Evolutionary conservation across 345 rosid species (phyloP).

Genomic region (Eucalyptus shirleyi): DNA sequence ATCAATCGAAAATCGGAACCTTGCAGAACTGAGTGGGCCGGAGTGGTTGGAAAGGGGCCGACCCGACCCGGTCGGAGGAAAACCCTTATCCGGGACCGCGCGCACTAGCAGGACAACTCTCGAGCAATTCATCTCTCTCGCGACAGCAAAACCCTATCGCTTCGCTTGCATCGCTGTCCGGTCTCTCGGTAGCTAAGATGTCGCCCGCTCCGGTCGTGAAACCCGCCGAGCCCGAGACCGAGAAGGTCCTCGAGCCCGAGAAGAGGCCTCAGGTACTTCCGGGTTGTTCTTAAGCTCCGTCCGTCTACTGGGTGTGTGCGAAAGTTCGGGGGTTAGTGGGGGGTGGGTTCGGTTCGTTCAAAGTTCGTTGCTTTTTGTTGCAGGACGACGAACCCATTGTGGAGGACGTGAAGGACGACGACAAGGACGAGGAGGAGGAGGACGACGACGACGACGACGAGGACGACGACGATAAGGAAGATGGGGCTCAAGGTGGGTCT

Average conservation of each 20-base stretch:
- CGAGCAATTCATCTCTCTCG: background rate
- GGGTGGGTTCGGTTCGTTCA: background rate
- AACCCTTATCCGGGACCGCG: background rate
- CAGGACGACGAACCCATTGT: slow-evolving; percentile 43
- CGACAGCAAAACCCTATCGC: background rate
- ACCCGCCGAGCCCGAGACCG: slow-evolving; percentile 12
- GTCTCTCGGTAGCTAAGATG: slow-evolving; percentile 4
- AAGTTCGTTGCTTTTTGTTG: background rate
- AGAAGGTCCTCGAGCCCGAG: slow-evolving; percentile 13
- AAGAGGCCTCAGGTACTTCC: slow-evolving; percentile 4
- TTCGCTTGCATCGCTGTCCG: background rate
- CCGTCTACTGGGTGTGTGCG: background rate
- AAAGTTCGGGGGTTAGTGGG: background rate
- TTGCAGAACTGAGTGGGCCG: background rate
- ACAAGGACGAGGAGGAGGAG: slow-evolving; percentile 45
- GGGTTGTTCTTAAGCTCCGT: background rate
- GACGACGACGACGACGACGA: slow-evolving; percentile 79
- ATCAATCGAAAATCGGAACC: background rate
- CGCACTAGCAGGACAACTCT: background rate
- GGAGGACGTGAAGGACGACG: slow-evolving; percentile 72
- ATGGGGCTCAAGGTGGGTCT: slow-evolving; percentile 37
- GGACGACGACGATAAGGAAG: slow-evolving; percentile 41
- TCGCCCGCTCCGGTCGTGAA: slow-evolving; percentile 51
- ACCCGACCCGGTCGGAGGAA: background rate
- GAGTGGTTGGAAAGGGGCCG: background rate